Evolutionary conservation across 768 basidiomycete species (phyloP), one percentile per base, ranked within the genome.

Genomic region (Mycena epipterygia): DNA sequence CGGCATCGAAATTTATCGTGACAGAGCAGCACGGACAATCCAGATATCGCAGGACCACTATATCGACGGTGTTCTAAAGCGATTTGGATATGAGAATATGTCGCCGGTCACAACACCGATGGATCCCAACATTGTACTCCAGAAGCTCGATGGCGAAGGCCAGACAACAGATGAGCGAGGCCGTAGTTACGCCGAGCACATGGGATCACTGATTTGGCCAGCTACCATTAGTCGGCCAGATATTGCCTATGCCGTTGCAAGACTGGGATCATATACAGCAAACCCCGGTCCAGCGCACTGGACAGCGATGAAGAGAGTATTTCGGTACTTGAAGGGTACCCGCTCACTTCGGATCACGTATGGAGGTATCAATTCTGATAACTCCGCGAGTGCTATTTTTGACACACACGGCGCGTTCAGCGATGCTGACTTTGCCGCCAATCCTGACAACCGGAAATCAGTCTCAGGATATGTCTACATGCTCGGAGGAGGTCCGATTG

Each of bases 291-390:
- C 44, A 48, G 27, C 59, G 3, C 59, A 60, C 27, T 60, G 59
- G 59, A 60, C 44, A 11, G 59, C 59, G n/a, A 30, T 60, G 32
- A 60, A 60, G 59, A 60, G 59, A 60, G 59, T 60, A 21, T 60
- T 60, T 25, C 44, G 57, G 4, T 58, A 58, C 57, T 27, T 58
- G 39, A 58, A 58, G 13, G 57, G 57, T 11, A 58, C 39, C 2
- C 42, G 44, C n/a, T 21, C 11, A 7, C 42, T 21, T 7, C 59
- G 59, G 30, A 60, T 53, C 14, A 53, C 52, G 16, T 53, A 53
- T 13, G 52, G 52, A 32, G 32, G 30, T 4, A 53, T 35, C 52
- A 53, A 53, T 33, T 17, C 19, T 16, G 52, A 53, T 53, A 32
- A 53, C 3, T 35, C 52, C 32, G 52, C 17, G 30, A 21, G 4